Evolutionary conservation across 805 yeast genomes (phyloP).

Genomic region (Spathaspora girioi): DNA sequence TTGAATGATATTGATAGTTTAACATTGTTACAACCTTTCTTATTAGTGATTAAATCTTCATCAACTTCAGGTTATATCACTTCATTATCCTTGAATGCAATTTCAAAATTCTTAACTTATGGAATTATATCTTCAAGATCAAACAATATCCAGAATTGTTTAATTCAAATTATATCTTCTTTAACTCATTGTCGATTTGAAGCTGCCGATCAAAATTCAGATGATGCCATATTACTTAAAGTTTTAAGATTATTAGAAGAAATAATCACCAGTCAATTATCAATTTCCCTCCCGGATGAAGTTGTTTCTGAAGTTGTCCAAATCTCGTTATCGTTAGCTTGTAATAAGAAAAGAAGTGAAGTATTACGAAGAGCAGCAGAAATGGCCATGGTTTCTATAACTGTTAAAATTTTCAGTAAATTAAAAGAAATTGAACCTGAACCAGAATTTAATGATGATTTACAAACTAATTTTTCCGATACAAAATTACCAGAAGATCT

Average conservation of each 20-base stretch:
- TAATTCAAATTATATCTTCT: slow-evolving; percentile 67
- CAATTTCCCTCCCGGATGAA: slow-evolving; percentile 71
- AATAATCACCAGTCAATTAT: slow-evolving; percentile 61
- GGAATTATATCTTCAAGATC: slow-evolving; percentile 58
- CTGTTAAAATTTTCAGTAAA: slow-evolving; percentile 63
- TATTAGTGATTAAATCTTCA: slow-evolving; percentile 77
- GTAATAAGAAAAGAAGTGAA: slow-evolving; percentile 88
- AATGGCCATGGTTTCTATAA: slow-evolving; percentile 66
- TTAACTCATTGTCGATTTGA: slow-evolving; percentile 94
- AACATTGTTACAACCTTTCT: slow-evolving; percentile 81
- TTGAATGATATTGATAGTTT: slow-evolving; percentile 62
- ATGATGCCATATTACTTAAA: slow-evolving; percentile 84
- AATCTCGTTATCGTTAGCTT: slow-evolving; percentile 86
- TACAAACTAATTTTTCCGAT: slow-evolving; percentile 46
- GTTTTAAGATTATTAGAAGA: slow-evolving; percentile 71
- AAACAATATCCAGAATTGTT: slow-evolving; percentile 50
- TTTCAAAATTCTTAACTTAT: slow-evolving; percentile 70
- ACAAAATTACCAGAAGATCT: slow-evolving; percentile 56
- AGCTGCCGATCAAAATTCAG: slow-evolving; percentile 88
- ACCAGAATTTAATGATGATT: slow-evolving; percentile 36
- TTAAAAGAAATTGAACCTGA: slow-evolving; percentile 57
- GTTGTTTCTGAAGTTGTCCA: slow-evolving; percentile 85
- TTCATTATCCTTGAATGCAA: slow-evolving; percentile 69
- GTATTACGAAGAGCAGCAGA: slow-evolving; percentile 88
- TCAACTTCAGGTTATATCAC: slow-evolving; percentile 86